Conservation (phyloP, 768 basidiomycete genomes). For the Tylopilus vinaceipallidus region DNA sequence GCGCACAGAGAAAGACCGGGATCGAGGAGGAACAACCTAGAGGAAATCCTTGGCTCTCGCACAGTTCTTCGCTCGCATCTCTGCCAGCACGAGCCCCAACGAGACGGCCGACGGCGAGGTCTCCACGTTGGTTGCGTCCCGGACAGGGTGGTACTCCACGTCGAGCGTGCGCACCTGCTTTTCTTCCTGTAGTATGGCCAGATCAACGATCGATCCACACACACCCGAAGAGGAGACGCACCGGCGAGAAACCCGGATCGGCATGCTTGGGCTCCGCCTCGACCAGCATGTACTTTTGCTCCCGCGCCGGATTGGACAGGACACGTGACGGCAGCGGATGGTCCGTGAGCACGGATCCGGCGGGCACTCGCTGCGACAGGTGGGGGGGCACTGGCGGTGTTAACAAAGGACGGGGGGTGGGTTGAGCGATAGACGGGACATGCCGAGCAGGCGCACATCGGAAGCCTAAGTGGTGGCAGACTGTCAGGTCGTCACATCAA, state of each 20-base stretch:
- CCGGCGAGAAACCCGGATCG: constrained; percentile 79
- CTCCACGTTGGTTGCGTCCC: constrained; percentile 34
- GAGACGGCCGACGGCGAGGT: constrained; percentile 25
- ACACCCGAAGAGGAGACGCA: constrained; percentile 35
- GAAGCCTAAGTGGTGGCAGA: too few relatives aligned
- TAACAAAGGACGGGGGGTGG: too few relatives aligned
- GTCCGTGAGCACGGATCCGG: constrained; percentile 21
- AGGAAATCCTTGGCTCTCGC: constrained; percentile 85
- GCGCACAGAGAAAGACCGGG: constrained; percentile 26
- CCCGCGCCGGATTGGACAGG: constrained; percentile 55
- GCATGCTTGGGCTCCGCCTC: constrained; percentile 67
- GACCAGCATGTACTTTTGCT: constrained; percentile 72
- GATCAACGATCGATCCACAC: background rate
- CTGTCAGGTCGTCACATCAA: too few relatives aligned
- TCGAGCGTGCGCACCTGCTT: constrained; percentile 70
- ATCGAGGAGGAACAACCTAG: constrained; percentile 36
- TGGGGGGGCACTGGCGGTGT: too few relatives aligned
- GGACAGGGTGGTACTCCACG: constrained; percentile 60
- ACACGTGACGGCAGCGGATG: constrained; percentile 31
- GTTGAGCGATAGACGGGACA: too few relatives aligned
- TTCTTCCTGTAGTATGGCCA: constrained; percentile 42
- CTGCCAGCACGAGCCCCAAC: constrained; percentile 42
- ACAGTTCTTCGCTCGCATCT: constrained; percentile 77
- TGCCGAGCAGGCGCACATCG: too few relatives aligned
- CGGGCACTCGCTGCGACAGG: too few relatives aligned